A percentile compares a stretch with the other conserved stretches of the same genome.
These are phyloP conservation scores for Globisporangium takayamanum DNA, from an alignment of 352 stramenopile genomes.

Conservation along the genomic window DNA sequence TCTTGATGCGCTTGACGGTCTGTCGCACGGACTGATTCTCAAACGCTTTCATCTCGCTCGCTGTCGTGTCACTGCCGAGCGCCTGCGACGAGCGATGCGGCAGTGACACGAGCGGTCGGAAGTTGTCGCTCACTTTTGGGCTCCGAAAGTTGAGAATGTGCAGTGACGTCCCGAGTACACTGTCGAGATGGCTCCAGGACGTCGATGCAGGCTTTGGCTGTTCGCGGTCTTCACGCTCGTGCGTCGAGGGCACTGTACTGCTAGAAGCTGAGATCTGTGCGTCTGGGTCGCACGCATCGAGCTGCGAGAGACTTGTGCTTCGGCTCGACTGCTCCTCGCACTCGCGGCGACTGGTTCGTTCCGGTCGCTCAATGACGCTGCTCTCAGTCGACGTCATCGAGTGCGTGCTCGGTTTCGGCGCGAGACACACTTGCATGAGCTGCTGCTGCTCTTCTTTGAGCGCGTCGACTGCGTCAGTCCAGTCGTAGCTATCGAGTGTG, in stretches of 20 bases:
- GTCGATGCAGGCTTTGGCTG: slow-evolving; percentile 35
- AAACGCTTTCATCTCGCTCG: slow-evolving; percentile 35
- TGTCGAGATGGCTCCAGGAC: slow-evolving; percentile 60
- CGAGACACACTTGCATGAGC: slow-evolving; percentile 5
- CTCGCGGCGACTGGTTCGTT: slow-evolving; percentile 2
- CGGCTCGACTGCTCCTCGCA: slow-evolving; percentile 10
- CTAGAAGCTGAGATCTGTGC: background rate
- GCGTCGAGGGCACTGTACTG: background rate
- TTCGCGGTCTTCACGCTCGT: slow-evolving; percentile 13
- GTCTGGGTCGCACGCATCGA: slow-evolving; percentile 1
- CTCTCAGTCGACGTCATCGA: slow-evolving; percentile 63
- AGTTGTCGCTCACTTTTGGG: slow-evolving; percentile 78
- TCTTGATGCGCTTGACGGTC: slow-evolving; percentile 41
- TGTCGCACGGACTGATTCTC: slow-evolving; percentile 33
- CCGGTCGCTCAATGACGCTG: slow-evolving; percentile 12
- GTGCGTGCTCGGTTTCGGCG: slow-evolving; percentile 14
- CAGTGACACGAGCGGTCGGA: slow-evolving; percentile 40
- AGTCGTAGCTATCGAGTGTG: slow-evolving; percentile 70
- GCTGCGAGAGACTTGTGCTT: slow-evolving; percentile 6
- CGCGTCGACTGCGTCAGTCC: slow-evolving; percentile 36
- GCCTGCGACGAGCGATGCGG: background rate
- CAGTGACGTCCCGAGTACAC: slow-evolving; percentile 50
- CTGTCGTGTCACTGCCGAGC: slow-evolving; percentile 7
- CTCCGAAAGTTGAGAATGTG: slow-evolving; percentile 79
- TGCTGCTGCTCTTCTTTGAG: slow-evolving; percentile 11